A percentile compares a stretch with the other conserved stretches of the same genome.
These are phyloP conservation scores for Selenicereus undatus DNA, from an alignment of 148 eudicot genomes.

Conservation along the genomic window DNA sequence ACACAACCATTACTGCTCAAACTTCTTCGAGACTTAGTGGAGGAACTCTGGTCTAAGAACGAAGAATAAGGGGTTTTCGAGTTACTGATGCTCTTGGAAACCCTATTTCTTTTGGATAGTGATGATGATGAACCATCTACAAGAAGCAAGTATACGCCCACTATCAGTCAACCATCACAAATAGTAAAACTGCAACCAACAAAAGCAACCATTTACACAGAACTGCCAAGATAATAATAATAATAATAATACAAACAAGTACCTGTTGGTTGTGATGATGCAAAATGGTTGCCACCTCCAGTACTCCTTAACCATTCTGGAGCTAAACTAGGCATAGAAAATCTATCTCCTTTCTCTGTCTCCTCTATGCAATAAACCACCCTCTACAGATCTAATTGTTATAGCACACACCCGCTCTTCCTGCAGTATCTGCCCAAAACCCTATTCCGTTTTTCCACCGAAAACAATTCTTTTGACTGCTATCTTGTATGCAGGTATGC, in stretches of 20 bases:
- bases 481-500: background rate
- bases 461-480: no score
- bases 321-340: conserved; percentile 53
- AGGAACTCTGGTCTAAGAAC: conserved; percentile 37
- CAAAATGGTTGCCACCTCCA: conserved; percentile 58
- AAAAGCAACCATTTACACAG: background rate
- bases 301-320: conserved; percentile 88
- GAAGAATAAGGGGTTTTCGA: conserved; percentile 29
- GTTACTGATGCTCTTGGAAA: conserved; percentile 35
- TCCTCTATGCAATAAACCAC: background rate
- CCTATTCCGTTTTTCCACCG: no score
- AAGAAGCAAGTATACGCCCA: background rate
- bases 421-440: no score
- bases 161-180: background rate
- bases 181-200: background rate
- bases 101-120: conserved; percentile 37
- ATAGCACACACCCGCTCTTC: no score
- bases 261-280: conserved; percentile 48
- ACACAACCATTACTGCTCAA: conserved; percentile 52
- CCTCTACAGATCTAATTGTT: no score
- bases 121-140: conserved; percentile 44
- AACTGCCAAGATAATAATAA: background rate
- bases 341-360: no score
- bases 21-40: conserved; percentile 47
- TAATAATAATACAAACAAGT: background rate